Evolutionary conservation across 2,329 filamentous ascomycete genomes (phyloP).

Genomic region (Fusarium concolor): DNA sequence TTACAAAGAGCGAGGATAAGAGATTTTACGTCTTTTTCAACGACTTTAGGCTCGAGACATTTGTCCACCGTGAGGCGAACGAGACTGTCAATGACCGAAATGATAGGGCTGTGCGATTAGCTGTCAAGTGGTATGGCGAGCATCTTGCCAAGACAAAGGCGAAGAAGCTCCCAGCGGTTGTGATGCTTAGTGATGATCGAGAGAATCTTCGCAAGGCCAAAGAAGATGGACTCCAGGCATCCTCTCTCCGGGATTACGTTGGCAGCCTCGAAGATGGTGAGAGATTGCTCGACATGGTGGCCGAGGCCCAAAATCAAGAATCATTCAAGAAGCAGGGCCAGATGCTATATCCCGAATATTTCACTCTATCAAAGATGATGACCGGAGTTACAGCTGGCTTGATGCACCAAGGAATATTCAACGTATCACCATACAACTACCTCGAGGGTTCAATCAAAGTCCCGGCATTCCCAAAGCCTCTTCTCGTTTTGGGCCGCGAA

Average conservation of each 20-base stretch:
- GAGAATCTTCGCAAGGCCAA: conserved; percentile 88
- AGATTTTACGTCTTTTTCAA: conserved; percentile 99
- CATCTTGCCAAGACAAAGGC: conserved; percentile 77
- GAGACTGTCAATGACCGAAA: conserved; percentile 98
- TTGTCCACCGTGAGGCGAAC: conserved; percentile 77
- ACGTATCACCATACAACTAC: conserved; percentile 98
- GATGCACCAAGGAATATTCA: conserved; percentile 94
- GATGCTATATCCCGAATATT: conserved; percentile 90
- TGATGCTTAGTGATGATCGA: conserved; percentile 94
- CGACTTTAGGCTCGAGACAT: conserved; percentile 93
- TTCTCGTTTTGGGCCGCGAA: conserved; percentile 90
- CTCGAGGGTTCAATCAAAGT: conserved; percentile 93
- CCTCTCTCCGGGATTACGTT: conserved; percentile 82
- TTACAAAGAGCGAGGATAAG: conserved; percentile 97
- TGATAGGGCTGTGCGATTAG: conserved; percentile 87
- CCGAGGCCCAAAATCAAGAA: conserved; percentile 77
- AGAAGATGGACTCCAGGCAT: conserved; percentile 76
- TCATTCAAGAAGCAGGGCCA: conserved; percentile 71
- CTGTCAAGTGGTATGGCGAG: conserved; percentile 89
- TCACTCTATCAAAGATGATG: conserved; percentile 89
- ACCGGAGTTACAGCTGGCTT: conserved; percentile 90
- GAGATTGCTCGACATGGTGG: conserved; percentile 91
- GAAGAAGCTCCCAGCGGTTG: conserved; percentile 76
- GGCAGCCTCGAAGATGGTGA: conserved; percentile 84
- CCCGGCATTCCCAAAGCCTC: conserved; percentile 86